Evolutionary conservation across 2,329 filamentous ascomycete species (phyloP), one percentile per base, ranked within the genome.

Genomic region (Plenodomus tracheiphilus): DNA sequence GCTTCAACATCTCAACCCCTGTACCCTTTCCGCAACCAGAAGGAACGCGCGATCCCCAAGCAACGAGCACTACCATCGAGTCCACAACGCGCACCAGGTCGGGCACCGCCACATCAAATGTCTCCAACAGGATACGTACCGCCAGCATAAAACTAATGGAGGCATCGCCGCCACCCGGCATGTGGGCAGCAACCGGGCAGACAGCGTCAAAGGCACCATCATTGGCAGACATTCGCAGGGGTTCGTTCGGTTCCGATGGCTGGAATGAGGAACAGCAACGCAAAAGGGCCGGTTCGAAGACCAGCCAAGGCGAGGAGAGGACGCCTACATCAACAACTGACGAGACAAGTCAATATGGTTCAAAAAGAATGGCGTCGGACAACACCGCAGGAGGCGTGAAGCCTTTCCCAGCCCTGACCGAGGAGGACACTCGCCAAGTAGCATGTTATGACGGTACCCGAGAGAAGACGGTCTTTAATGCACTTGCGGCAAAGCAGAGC

Each of bases 171-270:
- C 74, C 74, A 3, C 66, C 69, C 0, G 73, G 75, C 35, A 74
- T 75, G 67, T 75, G 72, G 74, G 74, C 75, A n/a, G 76, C 76
- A 0, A 74, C 74, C 2, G 75, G 74, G 11, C 64, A 58, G 7
- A 66, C 66, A 5, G 74, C 68, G 13, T 66, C 74, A 8, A 73
- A 67, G 52, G 74, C 75, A 13, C 76, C 75, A 4, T 74, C 74
- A 1, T 46, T 78, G 17, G 57, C 61, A 38, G 75, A 79, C 38
- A 77, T 78, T 25, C 64, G 76, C 37, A 62, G 58, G 43, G 70
- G 70, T 22, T 69, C 66, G 11, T 71, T 71, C 46, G 62, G 64
- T 20, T 58, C 61, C 4, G 56, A 65, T 2, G 71, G 71, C 1
- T 72, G 70, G 68, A 61, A 62, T 30, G 60, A 65, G 19, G 59